Base-by-base conservation (phyloP, 2,329 filamentous ascomycete genomes). In the Beauveria brongniartii region DNA sequence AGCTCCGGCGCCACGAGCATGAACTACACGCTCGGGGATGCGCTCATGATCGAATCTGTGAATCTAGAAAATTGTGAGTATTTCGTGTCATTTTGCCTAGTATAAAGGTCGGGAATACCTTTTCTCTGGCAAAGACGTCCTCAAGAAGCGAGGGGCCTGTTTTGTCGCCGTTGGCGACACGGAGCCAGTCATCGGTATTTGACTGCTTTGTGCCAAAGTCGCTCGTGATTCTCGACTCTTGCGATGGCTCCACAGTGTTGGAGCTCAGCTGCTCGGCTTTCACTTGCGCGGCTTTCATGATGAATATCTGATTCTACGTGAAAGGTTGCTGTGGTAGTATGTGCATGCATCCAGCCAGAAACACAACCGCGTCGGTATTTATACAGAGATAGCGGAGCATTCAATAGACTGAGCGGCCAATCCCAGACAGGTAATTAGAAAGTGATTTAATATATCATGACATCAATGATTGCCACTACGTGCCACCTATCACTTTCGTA, bases 111-210 rank as follows among this genome's bases (percentile, higher is more conserved):
- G 1, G 16, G 2, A 70, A 18, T 71, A 88, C 88, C 81, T 90
- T 92, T 71, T 94, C 90, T 14, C 90, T 80, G 0, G 75, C 85
- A 67, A 90, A 86, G 10, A 82, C 78, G 65, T 94, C 90, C 69
- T 94, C 90, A 3, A 94, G 71, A 0, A 92, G 75, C 67, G 73
- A 72, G 0, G 90, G 88, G 0, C 90, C 90, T 2, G 80, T 85
- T 60, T 84, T 77, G 52, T 89, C 80, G 3, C 85, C 79, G 41
- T 76, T 85, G 28, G 77, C 81, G 5, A 87, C 80, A 57, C 82
- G 84, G 59, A 95, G 77, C 90, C 90, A 94, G 70, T 92, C 82
- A 68, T 96, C 91, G 1, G 87, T 87, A 67, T 88, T 88, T 47
- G 78, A 76, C 68, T 91, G 82, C 73, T 87, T 90, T 30, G 88